A percentile compares a stretch with the other conserved stretches of the same genome.
phyloP scores from a whole-genome alignment of 306 rosid species.

The Castanea sativa region DNA sequence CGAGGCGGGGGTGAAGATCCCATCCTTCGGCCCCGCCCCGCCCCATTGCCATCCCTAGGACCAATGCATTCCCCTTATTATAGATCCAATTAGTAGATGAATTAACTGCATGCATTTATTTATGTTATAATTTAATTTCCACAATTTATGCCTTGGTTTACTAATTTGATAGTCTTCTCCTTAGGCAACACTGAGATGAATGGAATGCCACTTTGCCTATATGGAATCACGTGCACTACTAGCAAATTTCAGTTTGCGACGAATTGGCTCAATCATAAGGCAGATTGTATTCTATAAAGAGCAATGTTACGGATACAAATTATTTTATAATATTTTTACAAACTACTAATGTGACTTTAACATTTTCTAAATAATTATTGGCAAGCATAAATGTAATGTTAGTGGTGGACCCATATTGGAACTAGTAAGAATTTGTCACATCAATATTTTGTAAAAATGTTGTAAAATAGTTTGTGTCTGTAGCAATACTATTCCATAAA shows the following conservation, averaged over 20 bases:
- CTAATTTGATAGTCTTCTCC: slow-evolving; percentile 88
- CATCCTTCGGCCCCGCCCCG: no score
- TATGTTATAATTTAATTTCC: slow-evolving; percentile 42
- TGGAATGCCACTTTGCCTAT: slow-evolving; percentile 61
- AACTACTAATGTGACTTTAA: no score
- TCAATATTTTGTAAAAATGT: no score
- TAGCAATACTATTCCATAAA: slow-evolving; percentile 35
- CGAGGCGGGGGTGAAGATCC: no score
- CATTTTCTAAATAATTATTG: no score
- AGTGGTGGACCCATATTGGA: no score
- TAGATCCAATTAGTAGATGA: background rate
- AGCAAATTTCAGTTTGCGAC: slow-evolving; percentile 68
- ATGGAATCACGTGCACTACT: slow-evolving; percentile 48
- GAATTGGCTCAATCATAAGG: slow-evolving; percentile 79
- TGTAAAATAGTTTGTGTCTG: no score
- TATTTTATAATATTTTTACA: no score
- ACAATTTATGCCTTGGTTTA: slow-evolving; percentile 91
- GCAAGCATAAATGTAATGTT: no score
- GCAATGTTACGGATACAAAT: no score
- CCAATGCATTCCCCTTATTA: background rate
- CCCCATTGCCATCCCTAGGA: no score
- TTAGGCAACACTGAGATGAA: slow-evolving; percentile 56
- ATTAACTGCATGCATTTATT: background rate
- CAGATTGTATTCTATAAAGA: slow-evolving; percentile 76
- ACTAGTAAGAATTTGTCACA: no score